Evolutionary conservation across 1,284 basidiomycete genomes (phyloP), one percentile per base, ranked within the genome.

Genomic region (Sanghuangporus sanghuang): DNA sequence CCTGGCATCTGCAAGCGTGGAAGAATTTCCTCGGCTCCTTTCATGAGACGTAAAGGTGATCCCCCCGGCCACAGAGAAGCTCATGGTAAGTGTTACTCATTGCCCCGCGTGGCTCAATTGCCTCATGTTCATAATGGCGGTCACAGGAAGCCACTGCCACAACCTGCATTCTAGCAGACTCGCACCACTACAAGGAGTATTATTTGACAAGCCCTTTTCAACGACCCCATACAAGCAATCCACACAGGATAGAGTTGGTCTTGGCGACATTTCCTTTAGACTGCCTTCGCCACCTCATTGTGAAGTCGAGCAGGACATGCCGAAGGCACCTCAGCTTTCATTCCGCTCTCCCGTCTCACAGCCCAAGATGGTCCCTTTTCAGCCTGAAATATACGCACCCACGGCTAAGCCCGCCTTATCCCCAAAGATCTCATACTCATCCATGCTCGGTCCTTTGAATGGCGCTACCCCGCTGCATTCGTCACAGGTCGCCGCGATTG

Each of bases 71-170:
- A 40, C 48, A 36, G 53, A 16, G 53, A 57, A 62, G 54, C 54
- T 62, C 61, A 62, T 50, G 61, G 61, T 62, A 36, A 57, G 54
- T 62, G 53, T 62, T 62, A 57, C 61, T 55, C 60, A 54, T 27
- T 27, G 44, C 46, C 48, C 35, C 54, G 57, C 48, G 40, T 56
- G 54, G 39, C 52, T 56, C n/a, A 14, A 23, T 62, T n/a, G 38
- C 61, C 61, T 62, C 61, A 50, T 62, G 61, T 48, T 48, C 32
- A 16, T 18, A 62, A 18, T n/a, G 6, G 32, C 23, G 44, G 11
- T 46, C 44, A 46, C 48, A 48, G 42, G 16, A 62, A 54, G 38
- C 44, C 35, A 62, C 44, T 48, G 21, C 21, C 42, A 9, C 18
- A 12, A 61, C 27, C 27, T 48, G 42, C 40, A 23, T 36, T 5